Conservation (phyloP, 257 asterid species). For the Nicotiana obtusifolia region DNA sequence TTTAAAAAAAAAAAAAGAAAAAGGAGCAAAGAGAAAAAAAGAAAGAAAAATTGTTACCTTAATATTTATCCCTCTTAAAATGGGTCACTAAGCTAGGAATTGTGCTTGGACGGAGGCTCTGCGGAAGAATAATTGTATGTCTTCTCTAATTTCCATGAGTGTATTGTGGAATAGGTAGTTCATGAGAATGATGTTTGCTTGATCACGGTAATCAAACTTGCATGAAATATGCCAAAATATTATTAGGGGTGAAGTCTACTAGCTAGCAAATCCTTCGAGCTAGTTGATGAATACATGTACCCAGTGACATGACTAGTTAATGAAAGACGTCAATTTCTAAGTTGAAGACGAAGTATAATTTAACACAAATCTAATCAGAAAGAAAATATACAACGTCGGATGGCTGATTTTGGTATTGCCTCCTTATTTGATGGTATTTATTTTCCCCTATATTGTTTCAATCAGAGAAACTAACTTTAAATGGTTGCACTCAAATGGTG, state of each 20-base stretch:
- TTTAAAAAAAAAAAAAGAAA: too few relatives aligned
- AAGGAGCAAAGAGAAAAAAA: too few relatives aligned
- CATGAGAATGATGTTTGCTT: conserved; percentile 29
- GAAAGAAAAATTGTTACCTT: too few relatives aligned
- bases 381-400: background rate
- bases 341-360: background rate
- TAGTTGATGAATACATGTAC: background rate
- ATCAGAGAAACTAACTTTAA: too few relatives aligned
- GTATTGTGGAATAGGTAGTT: background rate
- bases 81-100: too few relatives aligned
- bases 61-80: too few relatives aligned
- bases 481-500: background rate
- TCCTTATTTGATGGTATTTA: too few relatives aligned
- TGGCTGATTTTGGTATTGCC: background rate
- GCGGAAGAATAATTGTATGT: background rate
- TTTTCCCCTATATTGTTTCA: too few relatives aligned
- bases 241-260: background rate
- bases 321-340: background rate
- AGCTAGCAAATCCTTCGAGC: background rate
- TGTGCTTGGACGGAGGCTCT: background rate
- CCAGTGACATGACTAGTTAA: background rate
- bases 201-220: background rate
- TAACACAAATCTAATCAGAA: background rate
- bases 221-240: background rate
- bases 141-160: background rate